Percentiles rank a stretch among this genome's conserved stretches.
These are phyloP conservation scores for Periconia digitata DNA, from an alignment of 2,329 filamentous ascomycete genomes.

Conservation along the genomic window DNA sequence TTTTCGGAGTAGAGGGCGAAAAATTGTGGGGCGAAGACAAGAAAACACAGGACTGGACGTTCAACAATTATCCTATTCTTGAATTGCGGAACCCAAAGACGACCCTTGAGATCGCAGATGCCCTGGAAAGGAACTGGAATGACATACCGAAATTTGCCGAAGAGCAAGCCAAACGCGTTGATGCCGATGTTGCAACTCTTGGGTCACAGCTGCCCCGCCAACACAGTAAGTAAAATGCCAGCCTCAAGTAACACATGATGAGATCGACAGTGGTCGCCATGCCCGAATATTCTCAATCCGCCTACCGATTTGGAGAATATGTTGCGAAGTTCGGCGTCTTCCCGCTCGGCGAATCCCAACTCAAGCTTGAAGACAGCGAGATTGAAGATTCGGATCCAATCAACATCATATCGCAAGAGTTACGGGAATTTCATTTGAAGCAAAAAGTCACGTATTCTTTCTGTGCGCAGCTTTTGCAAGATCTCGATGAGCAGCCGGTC, in stretches of 20 bases:
- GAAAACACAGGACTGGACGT: slow-evolving; percentile 50
- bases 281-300: slow-evolving; percentile 50
- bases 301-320: slow-evolving; percentile 52
- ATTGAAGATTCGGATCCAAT: slow-evolving; percentile 28
- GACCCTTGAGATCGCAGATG: slow-evolving; percentile 45
- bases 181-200: slow-evolving; percentile 31
- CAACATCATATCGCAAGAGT: slow-evolving; percentile 26
- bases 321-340: slow-evolving; percentile 53
- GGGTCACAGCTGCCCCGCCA: slow-evolving; percentile 25
- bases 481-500: slow-evolving; percentile 48
- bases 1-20: slow-evolving; percentile 51
- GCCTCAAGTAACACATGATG: background rate
- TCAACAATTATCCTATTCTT: slow-evolving; percentile 52
- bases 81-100: slow-evolving; percentile 51
- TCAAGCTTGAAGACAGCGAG: slow-evolving; percentile 43
- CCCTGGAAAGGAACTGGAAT: slow-evolving; percentile 29
- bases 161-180: slow-evolving; percentile 47
- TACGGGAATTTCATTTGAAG: slow-evolving; percentile 16
- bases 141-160: slow-evolving; percentile 27
- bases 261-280: slow-evolving; percentile 23
- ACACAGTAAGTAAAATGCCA: slow-evolving; percentile 16
- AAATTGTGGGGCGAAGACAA: slow-evolving; percentile 32
- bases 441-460: slow-evolving; percentile 36
- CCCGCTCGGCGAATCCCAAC: slow-evolving; percentile 45
- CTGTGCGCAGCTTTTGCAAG: slow-evolving; percentile 51